Percentiles rank a stretch among this genome's conserved stretches.
phyloP scores from a whole-genome alignment of 768 basidiomycete species.

The Lactarius pseudohatsudake region DNA sequence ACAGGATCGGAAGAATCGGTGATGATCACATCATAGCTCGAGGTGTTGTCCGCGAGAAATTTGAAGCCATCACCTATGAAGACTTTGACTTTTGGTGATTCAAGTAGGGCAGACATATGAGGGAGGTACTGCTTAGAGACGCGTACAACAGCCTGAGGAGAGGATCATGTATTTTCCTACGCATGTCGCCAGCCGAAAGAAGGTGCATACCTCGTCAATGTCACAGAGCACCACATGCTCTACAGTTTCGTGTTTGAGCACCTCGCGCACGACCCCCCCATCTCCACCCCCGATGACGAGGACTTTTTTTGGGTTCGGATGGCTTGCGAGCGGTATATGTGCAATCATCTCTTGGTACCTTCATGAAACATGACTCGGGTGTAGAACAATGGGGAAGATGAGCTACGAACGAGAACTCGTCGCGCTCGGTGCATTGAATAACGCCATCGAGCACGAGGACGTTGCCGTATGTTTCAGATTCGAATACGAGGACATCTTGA shows the following conservation, averaged over 20 bases:
- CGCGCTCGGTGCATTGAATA: conserved; percentile 96
- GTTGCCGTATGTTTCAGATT: conserved; percentile 95
- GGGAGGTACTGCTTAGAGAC: conserved; percentile 93
- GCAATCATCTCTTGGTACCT: conserved; percentile 99
- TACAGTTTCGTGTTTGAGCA: conserved; percentile 89
- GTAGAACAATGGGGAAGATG: conserved; percentile 1
- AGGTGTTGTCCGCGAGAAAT: conserved; percentile 85
- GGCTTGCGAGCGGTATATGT: conserved; percentile 92
- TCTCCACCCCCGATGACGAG: conserved; percentile 98
- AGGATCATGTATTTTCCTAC: neutral
- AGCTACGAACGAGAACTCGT: conserved; percentile 89
- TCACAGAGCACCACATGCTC: conserved; percentile 94
- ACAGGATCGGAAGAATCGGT: conserved; percentile 99
- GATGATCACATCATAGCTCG: conserved; percentile 95
- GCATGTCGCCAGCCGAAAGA: neutral
- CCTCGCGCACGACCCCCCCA: conserved; percentile 96
- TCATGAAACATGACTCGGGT: conserved; percentile 14
- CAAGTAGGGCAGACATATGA: conserved; percentile 85
- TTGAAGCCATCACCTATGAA: conserved; percentile 95
- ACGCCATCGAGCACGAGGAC: conserved; percentile 94
- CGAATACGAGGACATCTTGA: conserved; percentile 97
- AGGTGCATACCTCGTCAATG: conserved; percentile 79
- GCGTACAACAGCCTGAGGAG: conserved; percentile 78
- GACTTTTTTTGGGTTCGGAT: conserved; percentile 94
- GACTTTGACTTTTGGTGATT: conserved; percentile 78